These are phyloP conservation scores for Coemansia sp. DNA, from an alignment of 192 early-diverging fungal species.

Conservation along the genomic window DNA sequence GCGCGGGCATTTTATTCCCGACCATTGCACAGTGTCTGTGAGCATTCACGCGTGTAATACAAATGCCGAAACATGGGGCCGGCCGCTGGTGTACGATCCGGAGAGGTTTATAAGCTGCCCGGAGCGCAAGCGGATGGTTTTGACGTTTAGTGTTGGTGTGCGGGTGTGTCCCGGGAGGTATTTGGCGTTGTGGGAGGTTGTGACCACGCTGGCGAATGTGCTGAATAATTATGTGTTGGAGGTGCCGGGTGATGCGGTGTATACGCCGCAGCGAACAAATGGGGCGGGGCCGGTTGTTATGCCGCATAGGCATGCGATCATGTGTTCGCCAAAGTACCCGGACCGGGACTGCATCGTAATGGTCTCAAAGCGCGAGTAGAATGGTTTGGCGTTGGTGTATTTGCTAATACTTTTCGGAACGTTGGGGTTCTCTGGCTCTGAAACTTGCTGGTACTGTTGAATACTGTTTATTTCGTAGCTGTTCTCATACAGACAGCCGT, in stretches of 20 bases:
- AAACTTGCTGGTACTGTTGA: no score
- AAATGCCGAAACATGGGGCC: slow-evolving; percentile 11
- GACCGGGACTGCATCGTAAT: slow-evolving; percentile 40
- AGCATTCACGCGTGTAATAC: slow-evolving; percentile 21
- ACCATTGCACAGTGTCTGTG: slow-evolving; percentile 31
- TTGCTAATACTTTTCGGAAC: no score
- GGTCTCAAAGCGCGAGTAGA: slow-evolving; percentile 21
- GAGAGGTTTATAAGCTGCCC: slow-evolving; percentile 22
- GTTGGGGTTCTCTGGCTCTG: no score
- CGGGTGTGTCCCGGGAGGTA: slow-evolving; percentile 38
- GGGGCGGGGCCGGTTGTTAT: slow-evolving; percentile 20
- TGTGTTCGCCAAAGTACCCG: slow-evolving; percentile 29
- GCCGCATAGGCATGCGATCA: slow-evolving; percentile 15
- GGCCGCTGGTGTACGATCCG: slow-evolving; percentile 19
- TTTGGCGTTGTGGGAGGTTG: slow-evolving; percentile 38
- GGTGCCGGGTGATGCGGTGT: slow-evolving; percentile 31
- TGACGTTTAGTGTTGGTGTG: slow-evolving; percentile 44
- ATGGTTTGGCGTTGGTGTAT: no score
- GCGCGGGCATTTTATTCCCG: slow-evolving; percentile 38
- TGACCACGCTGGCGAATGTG: slow-evolving; percentile 38
- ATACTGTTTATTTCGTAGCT: no score
- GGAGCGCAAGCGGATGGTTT: slow-evolving; percentile 11
- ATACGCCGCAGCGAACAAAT: slow-evolving; percentile 14
- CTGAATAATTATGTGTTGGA: slow-evolving; percentile 28
- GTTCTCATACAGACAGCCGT: no score